Base-by-base conservation (phyloP, 2,329 filamentous ascomycete species). In the Fusarium sacchari region DNA sequence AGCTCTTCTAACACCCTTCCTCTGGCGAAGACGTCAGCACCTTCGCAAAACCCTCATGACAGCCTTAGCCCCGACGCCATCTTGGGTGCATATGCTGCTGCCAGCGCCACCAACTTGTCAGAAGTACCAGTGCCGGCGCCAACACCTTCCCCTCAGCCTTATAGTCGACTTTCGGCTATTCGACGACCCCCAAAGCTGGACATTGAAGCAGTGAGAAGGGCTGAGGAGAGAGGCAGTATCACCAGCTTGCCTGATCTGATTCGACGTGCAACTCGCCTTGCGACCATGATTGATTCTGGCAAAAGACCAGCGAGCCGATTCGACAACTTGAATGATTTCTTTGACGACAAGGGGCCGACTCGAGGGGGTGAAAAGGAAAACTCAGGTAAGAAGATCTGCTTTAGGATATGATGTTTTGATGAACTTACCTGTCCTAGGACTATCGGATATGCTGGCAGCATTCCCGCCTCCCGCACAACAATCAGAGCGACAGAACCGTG, bases 171-270 rank as follows among this genome's bases (percentile, higher is more conserved):
- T 30, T 90, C 89, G 17, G 88, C 87, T 18, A 85, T 91, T 63
- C 84, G 87, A 73, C 84, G 88, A 55, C 95, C 96, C 37, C 93
- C 94, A 7, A 90, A 89, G 40, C 84, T 98, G 8, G 91, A 98
- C 79, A 92, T 98, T 30, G 92, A 95, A 78, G 93, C 93, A 8
- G 93, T 97, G 7, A 89, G 91, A 73, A 91, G 92, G 58, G 93
- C 94, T 22, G 94, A 98, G 81, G 90, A 92, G 3, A 90, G 96
- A 78, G 95, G 94, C 8, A 98, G 95, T 80, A 86, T 97, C 72
- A 98, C 96, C 4, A 98, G 95, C 82, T 85, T 99, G 67, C 93
- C 95, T 1, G 96, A 98, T 80, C 85, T 99, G 68, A 98, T 99
- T 75, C 89, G 91, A 78, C 90, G 96, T 76, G 96, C 96, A 17